A percentile compares a stretch with the other conserved stretches of the same genome.
phyloP scores from a whole-genome alignment of 208 protist genomes.

The Acanthamoeba lenticulata region DNA sequence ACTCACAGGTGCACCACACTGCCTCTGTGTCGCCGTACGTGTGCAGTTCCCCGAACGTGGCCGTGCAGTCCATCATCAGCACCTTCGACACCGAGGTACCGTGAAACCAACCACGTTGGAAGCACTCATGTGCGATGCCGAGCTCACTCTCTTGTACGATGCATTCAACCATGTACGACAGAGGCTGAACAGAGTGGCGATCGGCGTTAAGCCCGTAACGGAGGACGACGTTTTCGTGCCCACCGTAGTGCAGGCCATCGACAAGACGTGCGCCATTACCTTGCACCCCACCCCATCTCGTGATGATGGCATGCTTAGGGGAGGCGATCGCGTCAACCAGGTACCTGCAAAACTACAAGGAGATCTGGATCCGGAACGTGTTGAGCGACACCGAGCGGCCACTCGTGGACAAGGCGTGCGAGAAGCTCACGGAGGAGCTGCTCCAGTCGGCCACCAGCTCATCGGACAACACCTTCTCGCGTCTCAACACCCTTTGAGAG shows the following conservation, averaged over 20 bases:
- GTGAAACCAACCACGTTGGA: neutral
- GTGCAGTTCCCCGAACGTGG: constrained; percentile 4
- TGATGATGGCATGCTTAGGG: neutral
- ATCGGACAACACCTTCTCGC: constrained; percentile 30
- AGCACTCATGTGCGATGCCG: neutral
- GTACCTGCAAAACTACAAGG: neutral
- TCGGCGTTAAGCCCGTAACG: neutral
- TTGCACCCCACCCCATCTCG: too few species aligned
- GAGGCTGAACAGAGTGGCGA: constrained; percentile 39
- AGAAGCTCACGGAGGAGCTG: constrained; percentile 1
- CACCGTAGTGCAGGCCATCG: neutral
- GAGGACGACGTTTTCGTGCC: constrained; percentile 15
- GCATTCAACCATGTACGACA: neutral
- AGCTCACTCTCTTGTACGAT: neutral
- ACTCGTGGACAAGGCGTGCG: constrained; percentile 23
- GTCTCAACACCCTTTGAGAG: constrained; percentile 6
- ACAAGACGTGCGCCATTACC: neutral
- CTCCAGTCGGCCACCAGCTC: constrained; percentile 12
- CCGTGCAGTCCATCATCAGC: constrained; percentile 39
- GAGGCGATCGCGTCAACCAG: neutral
- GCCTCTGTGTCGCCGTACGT: neutral
- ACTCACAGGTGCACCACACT: neutral
- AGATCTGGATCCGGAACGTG: constrained; percentile 33
- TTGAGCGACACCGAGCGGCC: neutral
- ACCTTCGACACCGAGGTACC: neutral